phyloP scores from a whole-genome alignment of 768 basidiomycete species.

The Xerocomus brunneocitrinus region DNA sequence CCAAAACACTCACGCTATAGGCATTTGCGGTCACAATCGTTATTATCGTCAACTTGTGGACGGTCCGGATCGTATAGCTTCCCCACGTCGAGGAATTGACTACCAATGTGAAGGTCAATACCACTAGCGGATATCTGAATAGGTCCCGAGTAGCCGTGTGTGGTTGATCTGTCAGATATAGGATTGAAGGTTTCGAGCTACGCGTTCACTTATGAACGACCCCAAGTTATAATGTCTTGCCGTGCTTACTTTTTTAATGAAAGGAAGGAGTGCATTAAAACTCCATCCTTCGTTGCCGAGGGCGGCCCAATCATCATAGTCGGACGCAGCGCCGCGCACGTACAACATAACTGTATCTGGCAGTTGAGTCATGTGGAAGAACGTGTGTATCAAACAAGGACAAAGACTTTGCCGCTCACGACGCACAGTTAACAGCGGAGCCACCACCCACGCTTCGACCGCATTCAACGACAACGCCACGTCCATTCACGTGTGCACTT shows the following conservation, averaged over 20 bases:
- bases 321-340: slow-evolving; percentile 23
- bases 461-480: slow-evolving; percentile 7
- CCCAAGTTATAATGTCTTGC: slow-evolving; percentile 1
- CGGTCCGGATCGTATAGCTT: slow-evolving; percentile 46
- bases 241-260: slow-evolving; percentile 48
- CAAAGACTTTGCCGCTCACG: too few relatives aligned
- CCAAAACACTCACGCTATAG: slow-evolving; percentile 18
- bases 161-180: slow-evolving; percentile 12
- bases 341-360: slow-evolving; percentile 17
- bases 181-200: slow-evolving; percentile 33
- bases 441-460: slow-evolving; percentile 26
- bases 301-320: slow-evolving; percentile 27
- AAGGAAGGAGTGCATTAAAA: slow-evolving; percentile 50
- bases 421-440: slow-evolving; percentile 17
- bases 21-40: slow-evolving; percentile 29
- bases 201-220: background rate
- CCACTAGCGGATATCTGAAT: slow-evolving; percentile 20
- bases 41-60: slow-evolving; percentile 41
- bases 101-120: slow-evolving; percentile 17
- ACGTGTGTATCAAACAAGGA: too few relatives aligned
- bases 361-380: too few relatives aligned
- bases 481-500: slow-evolving; percentile 11
- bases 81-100: slow-evolving; percentile 46
- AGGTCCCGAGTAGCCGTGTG: slow-evolving; percentile 36
- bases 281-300: slow-evolving; percentile 53